Base-by-base conservation (phyloP, 2,329 filamentous ascomycete genomes). In the Beauveria caledonica region DNA sequence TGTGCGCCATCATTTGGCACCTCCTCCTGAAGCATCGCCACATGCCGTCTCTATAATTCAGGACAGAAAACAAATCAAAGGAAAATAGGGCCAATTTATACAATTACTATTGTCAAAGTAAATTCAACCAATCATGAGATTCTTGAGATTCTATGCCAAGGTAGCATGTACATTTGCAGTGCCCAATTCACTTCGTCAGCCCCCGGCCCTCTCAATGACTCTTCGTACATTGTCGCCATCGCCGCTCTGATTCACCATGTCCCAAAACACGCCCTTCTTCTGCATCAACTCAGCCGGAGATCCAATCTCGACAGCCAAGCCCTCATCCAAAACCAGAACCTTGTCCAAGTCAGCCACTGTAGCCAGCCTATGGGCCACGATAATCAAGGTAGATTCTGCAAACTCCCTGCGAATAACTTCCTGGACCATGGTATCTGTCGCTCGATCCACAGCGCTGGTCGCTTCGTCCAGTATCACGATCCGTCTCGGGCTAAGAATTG, bases 391-490 rank as follows among this genome's bases (percentile, higher is more conserved):
- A 11, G 53, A 49, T 3, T 56, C 39, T 23, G 44, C 17, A 39
- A 64, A 60, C 27, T 58, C 61, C 11, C 45, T n/a, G 3, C 54
- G 51, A 27, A 64, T 46, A 4, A 61, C 54, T n/a, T 36, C n/a
- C 21, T 62, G 61, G 3, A 64, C 50, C 39, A 48, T 48, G 6
- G 40, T 40, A 19, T 63, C 63, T 10, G 63, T 64, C 13, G 21
- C 52, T 0, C 13, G 23, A 33, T 64, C 63, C 19, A 64, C 58
- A 2, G 55, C 55, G 55, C 58, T 63, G 13, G 61, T 64, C 5
- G 63, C 61, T n/a, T 64, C 63, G 29, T 64, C 63, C 15, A 64
- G 19, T 5, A 64, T 53, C 1, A 64, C 29, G 10, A 62, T 58
- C 42, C 55, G 60, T 3, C 21, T 55, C n/a, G 49, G 56, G 3